Base-by-base conservation (phyloP, 192 early-diverging fungal species). In the Obelidium mucronatum region DNA sequence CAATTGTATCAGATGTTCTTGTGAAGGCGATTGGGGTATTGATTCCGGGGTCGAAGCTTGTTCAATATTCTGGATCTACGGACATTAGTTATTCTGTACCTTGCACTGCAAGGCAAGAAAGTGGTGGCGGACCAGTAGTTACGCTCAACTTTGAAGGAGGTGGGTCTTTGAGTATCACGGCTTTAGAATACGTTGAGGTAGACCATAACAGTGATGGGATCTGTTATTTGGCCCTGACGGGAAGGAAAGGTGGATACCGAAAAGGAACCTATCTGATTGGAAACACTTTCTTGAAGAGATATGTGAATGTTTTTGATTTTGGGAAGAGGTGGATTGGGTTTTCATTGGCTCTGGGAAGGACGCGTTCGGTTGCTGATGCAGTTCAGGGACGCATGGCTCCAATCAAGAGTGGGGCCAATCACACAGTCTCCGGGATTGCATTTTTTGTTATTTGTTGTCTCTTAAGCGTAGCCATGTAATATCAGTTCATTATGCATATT, bases 281-380 rank as follows among this genome's bases (percentile, higher is more conserved):
- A 15, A 74, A 74, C 35, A 74, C 73, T 6, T 40, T 74, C 24
- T 31, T 74, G 42, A 74, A 74, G 44, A 56, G 73, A 26, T 74
- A 64, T 37, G 59, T 64, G 44, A 74, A 30, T 31, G 44, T 74
- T 8, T 74, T 74, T 53, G 73, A 74, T 63, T 63, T 31, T 40
- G 26, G 42, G 19, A 15, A 64, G 30, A 58, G 31, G 28, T 1
- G 73, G 37, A 64, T 74, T 33, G 73, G 73, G 30, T 74, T 74
- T 52, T 56, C 59, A 2, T 51, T 74, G 24, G 58, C 39, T 34
- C 11, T 24, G 35, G 73, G 73, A 24, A 30, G 73, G 31, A 28
- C 55, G 55, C 6, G 24, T 22, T 28, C 24, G 0, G 24, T 31
- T 22, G 55, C 24, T 22, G 55, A 58, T 58, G 55, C 26, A 8